A percentile compares a stretch with the other conserved stretches of the same genome.
These are phyloP conservation scores for Fabrea salina DNA, from an alignment of 169 alveolate species.

Conservation along the genomic window DNA sequence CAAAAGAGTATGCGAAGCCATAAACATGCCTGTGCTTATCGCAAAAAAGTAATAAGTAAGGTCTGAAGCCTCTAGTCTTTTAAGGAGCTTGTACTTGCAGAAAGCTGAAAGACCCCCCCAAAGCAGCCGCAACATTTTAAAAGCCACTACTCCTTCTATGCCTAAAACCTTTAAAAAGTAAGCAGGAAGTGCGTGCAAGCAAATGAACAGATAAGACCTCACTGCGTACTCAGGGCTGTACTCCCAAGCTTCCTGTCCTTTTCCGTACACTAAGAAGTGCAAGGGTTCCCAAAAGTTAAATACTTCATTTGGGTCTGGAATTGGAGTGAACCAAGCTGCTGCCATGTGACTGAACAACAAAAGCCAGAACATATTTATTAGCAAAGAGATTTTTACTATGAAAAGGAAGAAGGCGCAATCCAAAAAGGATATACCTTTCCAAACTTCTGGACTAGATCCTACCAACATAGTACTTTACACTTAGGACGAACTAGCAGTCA, in stretches of 20 bases:
- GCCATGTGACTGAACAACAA: no score
- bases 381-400: no score
- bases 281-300: slow-evolving; percentile 32
- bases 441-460: no score
- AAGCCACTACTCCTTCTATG: not conserved
- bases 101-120: not conserved
- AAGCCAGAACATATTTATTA: no score
- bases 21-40: not conserved
- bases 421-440: no score
- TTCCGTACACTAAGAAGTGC: slow-evolving; percentile 22
- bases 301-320: slow-evolving; percentile 24
- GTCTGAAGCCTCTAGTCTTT: not conserved
- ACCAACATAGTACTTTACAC: not conserved
- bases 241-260: slow-evolving; percentile 18
- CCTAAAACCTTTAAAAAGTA: not conserved
- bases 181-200: not conserved
- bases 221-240: slow-evolving; percentile 15
- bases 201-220: slow-evolving; percentile 8
- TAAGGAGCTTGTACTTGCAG: not conserved
- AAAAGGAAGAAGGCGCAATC: no score
- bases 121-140: not conserved
- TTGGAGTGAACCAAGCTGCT: not conserved
- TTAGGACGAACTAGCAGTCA: not conserved
- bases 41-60: not conserved
- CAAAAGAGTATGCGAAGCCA: not conserved